Evolutionary conservation across 2,329 filamentous ascomycete species (phyloP), one percentile per base, ranked within the genome.

Genomic region (Epichloe typhina): DNA sequence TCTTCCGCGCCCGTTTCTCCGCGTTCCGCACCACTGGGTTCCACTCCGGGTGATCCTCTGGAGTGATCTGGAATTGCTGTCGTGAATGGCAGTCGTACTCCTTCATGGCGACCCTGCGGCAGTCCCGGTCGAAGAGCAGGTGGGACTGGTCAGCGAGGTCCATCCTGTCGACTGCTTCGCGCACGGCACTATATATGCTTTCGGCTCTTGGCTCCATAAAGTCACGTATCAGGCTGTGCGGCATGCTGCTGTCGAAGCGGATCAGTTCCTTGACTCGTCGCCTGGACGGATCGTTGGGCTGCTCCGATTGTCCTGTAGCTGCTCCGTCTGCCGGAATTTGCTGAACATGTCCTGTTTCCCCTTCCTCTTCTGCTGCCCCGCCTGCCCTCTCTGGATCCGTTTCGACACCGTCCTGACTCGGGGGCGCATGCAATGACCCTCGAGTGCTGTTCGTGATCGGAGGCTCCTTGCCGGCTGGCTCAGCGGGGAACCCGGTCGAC

Each of bases 1-100:
- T 53, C 51, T 49, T 53, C 4, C 45, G 40, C 13, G 31, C 38
- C 3, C 44, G 49, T 21, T 49, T 49, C 46, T 49, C 40, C 13
- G 49, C 45, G 9, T 51, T 49, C 21, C 49, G 46, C 23, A 31
- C 52, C 7, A 39, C 11, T 2, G 35, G n/a, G 37, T 53, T 21
- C 52, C 49, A 50, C 35, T 53, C 45, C 23, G 49, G 47, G 4
- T 19, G 9, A n/a, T 43, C 43, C 15, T 6, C 15, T 12, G 5
- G 15, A 2, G 7, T 15, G 12, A 53, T 36, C 8, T 38, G 23
- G 23, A 47, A 44, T 5, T 40, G 37, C 21, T 39, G 31, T 9
- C 35, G 33, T 8, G 31, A 31, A 11, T 31, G 13, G 6, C 3
- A 23, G 15, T 53, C 52, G 31, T 43, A 50, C 17, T 48, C 46